Evolutionary conservation across 306 rosid genomes (phyloP), one percentile per base, ranked within the genome.

Genomic region (Abrus pulchellus): DNA sequence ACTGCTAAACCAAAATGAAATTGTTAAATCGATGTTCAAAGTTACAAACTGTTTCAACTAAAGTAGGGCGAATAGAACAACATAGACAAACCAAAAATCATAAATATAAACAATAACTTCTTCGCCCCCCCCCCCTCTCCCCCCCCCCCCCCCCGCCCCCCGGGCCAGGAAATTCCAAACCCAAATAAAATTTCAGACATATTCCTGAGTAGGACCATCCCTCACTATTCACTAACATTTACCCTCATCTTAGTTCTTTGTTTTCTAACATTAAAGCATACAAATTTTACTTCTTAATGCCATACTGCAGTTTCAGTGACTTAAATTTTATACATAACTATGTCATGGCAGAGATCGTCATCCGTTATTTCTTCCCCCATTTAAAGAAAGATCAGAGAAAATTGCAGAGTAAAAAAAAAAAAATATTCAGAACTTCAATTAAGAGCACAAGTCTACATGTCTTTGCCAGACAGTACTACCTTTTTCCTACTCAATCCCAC

Each of bases 151-250:
- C 54, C 36, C 14, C 13, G 48, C 27, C 67, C 54, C 53, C 32
- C 7, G 1, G 54, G 41, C 2, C 59, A 53, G 56, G 72, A 76
- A 83, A 78, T 55, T 40, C 65, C 79, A 74, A 64, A 66, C 68
- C 53, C 63, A 41, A 64, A 85, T 68, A 61, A 56, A 62, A 45
- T 65, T 78, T 57, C 82, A 83, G 60, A 78, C 68, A 36, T 36
- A 30, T 7, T 73, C 53, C 29, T 47, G 82, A 66, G 59, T 44
- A 61, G 28, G 70, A 53, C 32, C 32, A 81, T 79, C 66, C 53
- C 59, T 68, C 74, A 41, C 72, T 40, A 29, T 14, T 63, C 44
- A 66, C 62, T 72, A 52, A 14, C 74, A 83, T 57, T 34, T 59
- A 52, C 81, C 77, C 62, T 47, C 57, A n/a, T 73, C 76, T 33